Evolutionary conservation across 78 protist genomes (phyloP).

Genomic region (Protostelium mycophagum): DNA sequence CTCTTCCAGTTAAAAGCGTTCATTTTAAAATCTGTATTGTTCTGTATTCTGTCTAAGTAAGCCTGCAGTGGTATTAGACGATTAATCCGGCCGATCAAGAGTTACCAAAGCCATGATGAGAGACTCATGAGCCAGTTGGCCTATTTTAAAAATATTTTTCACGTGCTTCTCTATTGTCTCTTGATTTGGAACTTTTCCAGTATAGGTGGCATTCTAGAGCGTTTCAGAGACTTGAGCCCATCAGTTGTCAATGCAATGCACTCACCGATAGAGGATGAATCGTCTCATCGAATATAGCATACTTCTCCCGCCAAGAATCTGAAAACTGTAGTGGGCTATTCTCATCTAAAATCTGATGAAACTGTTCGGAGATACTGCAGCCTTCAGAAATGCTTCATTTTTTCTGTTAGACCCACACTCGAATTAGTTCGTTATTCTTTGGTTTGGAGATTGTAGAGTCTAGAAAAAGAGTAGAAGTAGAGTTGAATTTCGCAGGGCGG

Average conservation of each 20-base stretch:
- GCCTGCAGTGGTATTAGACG: background rate
- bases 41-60: background rate
- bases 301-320: background rate
- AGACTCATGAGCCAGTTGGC: background rate
- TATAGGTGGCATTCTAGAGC: background rate
- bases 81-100: background rate
- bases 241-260: background rate
- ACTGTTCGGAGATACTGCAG: background rate
- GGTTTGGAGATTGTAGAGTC: background rate
- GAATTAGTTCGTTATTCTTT: background rate
- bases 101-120: background rate
- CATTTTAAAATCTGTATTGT: conserved; percentile 11
- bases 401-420: background rate
- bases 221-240: background rate
- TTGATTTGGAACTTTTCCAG: background rate
- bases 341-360: background rate
- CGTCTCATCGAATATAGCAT: background rate
- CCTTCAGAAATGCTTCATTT: background rate
- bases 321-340: background rate
- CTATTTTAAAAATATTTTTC: background rate
- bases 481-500: background rate
- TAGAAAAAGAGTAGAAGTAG: background rate
- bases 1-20: conserved; percentile 64
- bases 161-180: background rate
- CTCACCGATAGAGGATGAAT: background rate